phyloP scores from a whole-genome alignment of 164 flowering plant species.

The Tetrastigma voinierianum region DNA sequence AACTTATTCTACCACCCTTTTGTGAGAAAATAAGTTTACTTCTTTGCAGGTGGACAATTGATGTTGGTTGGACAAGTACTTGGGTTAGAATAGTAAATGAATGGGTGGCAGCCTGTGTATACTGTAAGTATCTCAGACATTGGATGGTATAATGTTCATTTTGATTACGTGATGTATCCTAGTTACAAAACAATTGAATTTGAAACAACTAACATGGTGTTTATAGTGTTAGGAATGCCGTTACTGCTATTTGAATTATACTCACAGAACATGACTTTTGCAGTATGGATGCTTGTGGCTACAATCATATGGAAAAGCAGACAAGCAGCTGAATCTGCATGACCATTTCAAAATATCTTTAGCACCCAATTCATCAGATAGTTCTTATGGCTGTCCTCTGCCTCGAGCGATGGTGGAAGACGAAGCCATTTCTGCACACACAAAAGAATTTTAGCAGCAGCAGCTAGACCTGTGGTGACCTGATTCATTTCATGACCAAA shows the following conservation, averaged over 20 bases:
- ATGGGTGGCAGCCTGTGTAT: conserved; percentile 84
- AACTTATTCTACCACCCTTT: not conserved
- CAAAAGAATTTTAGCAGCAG: too few relatives aligned
- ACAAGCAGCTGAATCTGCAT: conserved; percentile 18
- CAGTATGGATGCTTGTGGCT: conserved; percentile 84
- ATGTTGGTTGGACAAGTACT: conserved; percentile 95
- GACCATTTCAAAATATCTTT: not conserved
- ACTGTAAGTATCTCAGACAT: conserved; percentile 47
- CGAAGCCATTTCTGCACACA: too few relatives aligned
- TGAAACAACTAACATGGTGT: not conserved
- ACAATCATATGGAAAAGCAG: conserved; percentile 57
- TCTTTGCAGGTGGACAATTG: conserved; percentile 82
- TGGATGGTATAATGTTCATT: too few relatives aligned
- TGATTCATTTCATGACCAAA: too few relatives aligned
- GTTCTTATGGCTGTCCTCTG: too few relatives aligned
- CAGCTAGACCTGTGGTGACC: too few relatives aligned
- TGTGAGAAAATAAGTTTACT: not conserved
- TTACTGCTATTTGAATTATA: too few relatives aligned
- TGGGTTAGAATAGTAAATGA: conserved; percentile 90
- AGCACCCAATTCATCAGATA: too few relatives aligned
- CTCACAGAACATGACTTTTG: conserved; percentile 18
- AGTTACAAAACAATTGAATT: not conserved
- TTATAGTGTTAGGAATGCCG: too few relatives aligned
- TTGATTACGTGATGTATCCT: not conserved
- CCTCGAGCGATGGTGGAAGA: too few relatives aligned